Evolutionary conservation across 345 rosid genomes (phyloP).

Genomic region (Anastatica hierochuntica): DNA sequence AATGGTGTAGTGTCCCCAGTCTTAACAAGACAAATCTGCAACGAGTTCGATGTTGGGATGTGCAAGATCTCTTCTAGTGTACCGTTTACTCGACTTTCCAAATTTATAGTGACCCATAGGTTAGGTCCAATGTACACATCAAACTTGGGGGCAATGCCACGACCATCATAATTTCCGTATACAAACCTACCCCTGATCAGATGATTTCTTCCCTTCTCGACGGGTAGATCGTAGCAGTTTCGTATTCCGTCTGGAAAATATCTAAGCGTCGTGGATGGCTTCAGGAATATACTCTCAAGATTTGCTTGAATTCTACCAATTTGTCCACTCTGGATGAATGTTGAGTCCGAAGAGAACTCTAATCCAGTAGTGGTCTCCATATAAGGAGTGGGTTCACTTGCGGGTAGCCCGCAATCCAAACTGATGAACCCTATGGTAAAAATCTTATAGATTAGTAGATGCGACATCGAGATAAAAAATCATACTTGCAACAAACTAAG

Average conservation of each 20-base stretch:
- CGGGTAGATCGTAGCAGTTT: slow-evolving; percentile 31
- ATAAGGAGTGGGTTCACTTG: background rate
- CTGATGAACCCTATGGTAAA: too few relatives aligned
- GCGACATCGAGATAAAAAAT: too few relatives aligned
- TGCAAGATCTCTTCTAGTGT: slow-evolving; percentile 24
- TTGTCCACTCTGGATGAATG: slow-evolving; percentile 20
- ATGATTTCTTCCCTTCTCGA: slow-evolving; percentile 14
- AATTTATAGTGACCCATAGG: slow-evolving; percentile 19
- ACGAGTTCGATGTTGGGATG: slow-evolving; percentile 12
- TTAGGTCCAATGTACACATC: slow-evolving; percentile 39
- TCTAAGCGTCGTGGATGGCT: slow-evolving; percentile 9
- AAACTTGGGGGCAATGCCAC: slow-evolving; percentile 10
- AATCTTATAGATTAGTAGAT: too few relatives aligned
- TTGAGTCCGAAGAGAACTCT: slow-evolving; percentile 21
- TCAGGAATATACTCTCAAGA: background rate
- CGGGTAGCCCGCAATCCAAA: too few relatives aligned
- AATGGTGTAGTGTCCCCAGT: slow-evolving; percentile 29
- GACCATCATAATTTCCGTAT: slow-evolving; percentile 38
- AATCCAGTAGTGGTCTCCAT: background rate
- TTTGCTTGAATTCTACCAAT: background rate
- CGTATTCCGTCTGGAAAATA: slow-evolving; percentile 28
- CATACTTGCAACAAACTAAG: too few relatives aligned
- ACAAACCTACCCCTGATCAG: slow-evolving; percentile 10
- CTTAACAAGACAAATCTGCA: slow-evolving; percentile 43
- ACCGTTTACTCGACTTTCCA: background rate